phyloP scores from a whole-genome alignment of 306 rosid genomes.

The Prunus salicina region DNA sequence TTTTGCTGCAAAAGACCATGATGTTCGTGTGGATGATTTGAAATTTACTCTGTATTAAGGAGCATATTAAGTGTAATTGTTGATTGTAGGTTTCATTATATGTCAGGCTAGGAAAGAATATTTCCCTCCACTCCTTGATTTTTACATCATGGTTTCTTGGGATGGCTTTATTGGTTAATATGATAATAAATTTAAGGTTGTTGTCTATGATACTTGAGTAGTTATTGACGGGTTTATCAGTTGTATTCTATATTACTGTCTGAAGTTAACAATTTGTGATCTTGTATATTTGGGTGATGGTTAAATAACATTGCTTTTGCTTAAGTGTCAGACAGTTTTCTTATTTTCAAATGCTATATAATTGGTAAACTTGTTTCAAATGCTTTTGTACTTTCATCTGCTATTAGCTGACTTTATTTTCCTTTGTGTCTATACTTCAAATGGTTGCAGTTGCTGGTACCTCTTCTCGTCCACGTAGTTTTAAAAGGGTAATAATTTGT shows the following conservation, averaged over 20 bases:
- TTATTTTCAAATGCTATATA: neutral
- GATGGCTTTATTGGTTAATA: neutral
- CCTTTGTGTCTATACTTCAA: constrained; percentile 31
- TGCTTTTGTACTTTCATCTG: neutral
- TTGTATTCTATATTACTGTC: neutral
- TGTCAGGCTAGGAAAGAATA: neutral
- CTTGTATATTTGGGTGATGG: neutral
- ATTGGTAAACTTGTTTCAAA: neutral
- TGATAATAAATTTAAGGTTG: neutral
- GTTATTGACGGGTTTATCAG: neutral
- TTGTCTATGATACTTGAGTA: neutral
- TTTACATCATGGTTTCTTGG: neutral
- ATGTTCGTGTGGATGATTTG: neutral
- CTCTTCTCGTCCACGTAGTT: constrained; percentile 73
- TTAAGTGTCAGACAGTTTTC: neutral
- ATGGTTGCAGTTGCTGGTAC: constrained; percentile 82
- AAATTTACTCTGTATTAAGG: neutral
- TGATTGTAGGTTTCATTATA: neutral
- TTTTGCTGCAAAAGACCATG: neutral
- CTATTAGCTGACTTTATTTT: constrained; percentile 6
- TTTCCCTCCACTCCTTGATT: neutral
- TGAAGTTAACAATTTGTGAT: neutral
- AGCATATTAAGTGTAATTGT: neutral
- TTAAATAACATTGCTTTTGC: neutral
- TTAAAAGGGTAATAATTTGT: constrained; percentile 54